Conservation (phyloP, 306 rosid species). For the Gastrolobium bilobum region DNA sequence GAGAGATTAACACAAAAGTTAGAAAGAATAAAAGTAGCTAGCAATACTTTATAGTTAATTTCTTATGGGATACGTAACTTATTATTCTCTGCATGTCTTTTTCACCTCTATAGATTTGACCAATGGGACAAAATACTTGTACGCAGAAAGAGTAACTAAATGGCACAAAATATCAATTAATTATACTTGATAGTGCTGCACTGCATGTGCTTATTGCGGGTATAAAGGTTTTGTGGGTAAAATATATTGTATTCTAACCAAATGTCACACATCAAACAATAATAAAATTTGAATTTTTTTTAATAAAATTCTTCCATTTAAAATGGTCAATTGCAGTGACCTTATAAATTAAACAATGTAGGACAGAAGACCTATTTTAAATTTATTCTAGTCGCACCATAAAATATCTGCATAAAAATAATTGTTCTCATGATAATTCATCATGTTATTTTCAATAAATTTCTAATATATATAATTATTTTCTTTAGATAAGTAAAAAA, state of each 20-base stretch:
- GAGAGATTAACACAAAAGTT: neutral
- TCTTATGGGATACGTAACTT: conserved; percentile 18
- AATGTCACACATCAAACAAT: conserved; percentile 33
- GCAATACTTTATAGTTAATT: neutral
- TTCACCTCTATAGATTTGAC: neutral
- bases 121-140: neutral
- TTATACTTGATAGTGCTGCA: neutral
- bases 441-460: neutral
- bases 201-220: conserved; percentile 29
- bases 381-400: neutral
- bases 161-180: neutral
- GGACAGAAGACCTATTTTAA: neutral
- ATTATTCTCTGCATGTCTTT: conserved; percentile 19
- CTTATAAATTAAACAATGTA: neutral
- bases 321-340: neutral
- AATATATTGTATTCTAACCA: neutral
- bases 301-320: neutral
- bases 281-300: neutral
- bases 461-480: neutral
- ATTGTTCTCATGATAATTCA: neutral
- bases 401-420: neutral
- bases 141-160: neutral
- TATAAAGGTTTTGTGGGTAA: conserved; percentile 5
- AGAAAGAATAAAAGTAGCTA: neutral
- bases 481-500: neutral